These are phyloP conservation scores for Penicillium sp. DNA, from an alignment of 2,329 filamentous ascomycete genomes.

Conservation along the genomic window DNA sequence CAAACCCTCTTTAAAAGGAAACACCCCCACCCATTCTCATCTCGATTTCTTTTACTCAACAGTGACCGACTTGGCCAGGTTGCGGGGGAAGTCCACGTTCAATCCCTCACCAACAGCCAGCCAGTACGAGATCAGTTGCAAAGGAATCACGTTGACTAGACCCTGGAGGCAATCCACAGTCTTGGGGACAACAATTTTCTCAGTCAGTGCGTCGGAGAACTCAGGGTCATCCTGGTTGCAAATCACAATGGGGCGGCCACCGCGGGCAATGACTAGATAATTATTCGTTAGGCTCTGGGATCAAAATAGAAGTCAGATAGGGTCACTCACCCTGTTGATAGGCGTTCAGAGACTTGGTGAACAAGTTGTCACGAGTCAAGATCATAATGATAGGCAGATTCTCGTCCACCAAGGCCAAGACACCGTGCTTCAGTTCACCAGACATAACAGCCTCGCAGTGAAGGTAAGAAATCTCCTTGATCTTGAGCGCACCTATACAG, in stretches of 20 bases:
- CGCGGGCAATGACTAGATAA: slow-evolving; percentile 80
- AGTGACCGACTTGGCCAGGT: slow-evolving; percentile 97
- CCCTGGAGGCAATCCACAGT: slow-evolving; percentile 95
- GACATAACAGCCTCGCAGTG: slow-evolving; percentile 99
- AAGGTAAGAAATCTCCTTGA: slow-evolving; percentile 99
- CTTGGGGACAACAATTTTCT: slow-evolving; percentile 96
- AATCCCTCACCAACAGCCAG: slow-evolving; percentile 92
- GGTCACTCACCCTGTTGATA: slow-evolving; percentile 81
- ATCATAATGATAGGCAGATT: slow-evolving; percentile 99
- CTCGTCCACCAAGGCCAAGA: slow-evolving; percentile 94
- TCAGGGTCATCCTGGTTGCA: slow-evolving; percentile 90
- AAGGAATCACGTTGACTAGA: slow-evolving; percentile 93
- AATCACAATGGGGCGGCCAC: slow-evolving; percentile 96
- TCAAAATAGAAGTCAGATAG: slow-evolving; percentile 7
- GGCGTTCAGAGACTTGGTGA: slow-evolving; percentile 98
- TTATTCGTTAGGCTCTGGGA: slow-evolving; percentile 27
- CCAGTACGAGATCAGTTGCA: slow-evolving; percentile 99
- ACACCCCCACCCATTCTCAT: neutral
- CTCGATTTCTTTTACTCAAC: slow-evolving; percentile 70
- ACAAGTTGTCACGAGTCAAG: slow-evolving; percentile 90
- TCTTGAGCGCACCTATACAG: slow-evolving; percentile 77
- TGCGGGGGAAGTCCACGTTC: slow-evolving; percentile 98
- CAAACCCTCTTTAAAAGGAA: slow-evolving; percentile 1
- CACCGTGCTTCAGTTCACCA: slow-evolving; percentile 98
- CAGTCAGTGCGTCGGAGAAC: slow-evolving; percentile 82